Evolutionary conservation across 345 rosid genomes (phyloP), one percentile per base, ranked within the genome.

Genomic region (Corchorus capsularis): DNA sequence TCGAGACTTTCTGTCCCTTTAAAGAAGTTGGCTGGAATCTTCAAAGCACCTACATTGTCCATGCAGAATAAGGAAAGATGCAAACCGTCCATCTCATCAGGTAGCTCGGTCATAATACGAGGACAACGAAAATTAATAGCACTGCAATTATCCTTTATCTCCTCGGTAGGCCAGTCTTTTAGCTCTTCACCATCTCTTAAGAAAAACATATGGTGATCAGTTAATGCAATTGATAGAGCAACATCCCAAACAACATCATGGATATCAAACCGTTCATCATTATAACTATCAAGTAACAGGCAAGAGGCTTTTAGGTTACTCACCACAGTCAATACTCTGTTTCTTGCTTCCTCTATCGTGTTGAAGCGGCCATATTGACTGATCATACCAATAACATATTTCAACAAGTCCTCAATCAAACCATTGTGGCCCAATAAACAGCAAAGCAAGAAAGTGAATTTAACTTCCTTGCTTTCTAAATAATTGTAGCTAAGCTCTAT

Each of bases 211-310:
- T 27, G 27, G 27, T 1, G 27, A 1, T 27, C 27, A 0, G 1
- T 27, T 27, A 1, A 27, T 27, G 27, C 27, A 27, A 27, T 27
- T 1, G 1, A 45, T 11, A 69, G 4, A 2, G 84, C 83, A 60
- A 75, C 60, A 8, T 27, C 12, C 34, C 22, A 63, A 43, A 83
- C 72, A 11, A 76, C 37, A 14, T 81, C 73, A 49, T 83, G 84
- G 73, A 83, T 83, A 17, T 53, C 71, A 27, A 78, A 46, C 0
- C 0, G 1, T 7, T 19, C 14, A 8, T 34, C 11, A 5, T 2
- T 20, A 10, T 20, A 9, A 55, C 57, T 22, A 6, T 75, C 80
- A 12, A 50, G 15, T 60, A 77, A 47, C 50, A 83, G 62, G 54
- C 75, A 74, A 52, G 50, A 53, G 7, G 69, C 49, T 45, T 69